Base-by-base conservation (phyloP, 257 asterid species). In the Solanum sparsipilum region DNA sequence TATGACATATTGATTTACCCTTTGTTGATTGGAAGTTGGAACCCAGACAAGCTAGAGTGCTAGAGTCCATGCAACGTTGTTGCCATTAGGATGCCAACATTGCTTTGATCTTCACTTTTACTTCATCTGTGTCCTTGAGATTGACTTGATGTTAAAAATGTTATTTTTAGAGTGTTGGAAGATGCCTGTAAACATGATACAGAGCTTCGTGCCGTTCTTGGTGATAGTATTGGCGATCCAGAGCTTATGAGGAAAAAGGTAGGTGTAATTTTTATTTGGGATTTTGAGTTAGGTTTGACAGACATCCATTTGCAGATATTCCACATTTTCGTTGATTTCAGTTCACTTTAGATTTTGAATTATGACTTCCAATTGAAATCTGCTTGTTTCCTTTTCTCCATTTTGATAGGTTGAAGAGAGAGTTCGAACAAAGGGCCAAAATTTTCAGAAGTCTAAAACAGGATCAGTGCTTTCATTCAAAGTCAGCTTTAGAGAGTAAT, bases 401-500 rank as follows among this genome's bases (percentile, higher is more conserved):
- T 36, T 83, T 65, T 91, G 88, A 93, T 90, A 95, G 99, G 96
- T 96, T 71, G 98, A 96, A 93, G 98, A 95, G 91, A 94, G 98
- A 90, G 98, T 95, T 90, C 96, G 96, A 87, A 89, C 70, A 92
- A 96, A 93, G 93, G 98, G 98, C 79, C 91, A 82, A 65, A 92
- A 93, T 87, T 92, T 95, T 87, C 92, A 93, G 72, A 95, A 96
- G 92, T 94, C 99, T 90, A 96, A 96, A 92, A 90, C 98, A 1
- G 98, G 98, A 91, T 95, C 99, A 36, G 94, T 96, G 87, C 92
- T 96, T 89, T 97, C 99, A 60, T 96, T 96, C 93, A 96, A 96
- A 96, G 99, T 96, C 92, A 96, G 97, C 99, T 96, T 96, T 90
- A 93, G 98, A 94, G 98, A 96, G 99, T 96, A 95, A 95, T 89